Evolutionary conservation across 2,329 filamentous ascomycete species (phyloP).

Genomic region (Claviceps monticola): DNA sequence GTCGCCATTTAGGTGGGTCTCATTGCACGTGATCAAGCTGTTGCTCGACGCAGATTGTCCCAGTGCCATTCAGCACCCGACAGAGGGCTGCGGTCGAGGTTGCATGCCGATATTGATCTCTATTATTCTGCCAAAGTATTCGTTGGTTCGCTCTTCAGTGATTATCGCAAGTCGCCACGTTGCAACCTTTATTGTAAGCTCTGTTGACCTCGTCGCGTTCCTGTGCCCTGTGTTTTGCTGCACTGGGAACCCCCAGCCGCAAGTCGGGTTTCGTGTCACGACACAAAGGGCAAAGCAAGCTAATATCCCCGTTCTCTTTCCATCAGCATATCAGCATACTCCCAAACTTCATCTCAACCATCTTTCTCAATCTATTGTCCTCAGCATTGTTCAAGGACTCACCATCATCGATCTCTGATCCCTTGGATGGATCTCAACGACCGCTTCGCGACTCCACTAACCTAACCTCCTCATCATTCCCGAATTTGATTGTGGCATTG

Average conservation of each 20-base stretch:
- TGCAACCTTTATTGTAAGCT: constrained; percentile 21
- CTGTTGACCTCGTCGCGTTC: background rate
- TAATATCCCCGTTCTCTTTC: constrained; percentile 4
- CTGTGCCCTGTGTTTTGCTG: background rate
- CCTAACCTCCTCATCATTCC: constrained; percentile 6
- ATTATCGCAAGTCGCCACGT: constrained; percentile 18
- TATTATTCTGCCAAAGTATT: constrained; percentile 26
- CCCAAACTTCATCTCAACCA: constrained; percentile 1
- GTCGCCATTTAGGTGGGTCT: background rate
- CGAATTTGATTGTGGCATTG: constrained; percentile 16
- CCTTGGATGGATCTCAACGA: constrained; percentile 2
- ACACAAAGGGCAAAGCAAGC: constrained; percentile 1
- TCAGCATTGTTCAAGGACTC: background rate
- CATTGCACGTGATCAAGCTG: constrained; percentile 1
- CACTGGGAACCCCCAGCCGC: background rate
- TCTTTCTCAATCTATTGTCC: constrained; percentile 3
- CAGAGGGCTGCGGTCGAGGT: constrained; percentile 3
- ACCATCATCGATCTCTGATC: background rate
- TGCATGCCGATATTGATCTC: constrained; percentile 20
- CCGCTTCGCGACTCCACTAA: constrained; percentile 5
- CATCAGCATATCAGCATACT: background rate
- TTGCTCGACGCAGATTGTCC: constrained; percentile 1
- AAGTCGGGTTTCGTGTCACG: constrained; percentile 4
- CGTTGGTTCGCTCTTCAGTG: constrained; percentile 22
- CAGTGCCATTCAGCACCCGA: background rate